Evolutionary conservation across 768 basidiomycete genomes (phyloP).

Genomic region (Epithele typhae): DNA sequence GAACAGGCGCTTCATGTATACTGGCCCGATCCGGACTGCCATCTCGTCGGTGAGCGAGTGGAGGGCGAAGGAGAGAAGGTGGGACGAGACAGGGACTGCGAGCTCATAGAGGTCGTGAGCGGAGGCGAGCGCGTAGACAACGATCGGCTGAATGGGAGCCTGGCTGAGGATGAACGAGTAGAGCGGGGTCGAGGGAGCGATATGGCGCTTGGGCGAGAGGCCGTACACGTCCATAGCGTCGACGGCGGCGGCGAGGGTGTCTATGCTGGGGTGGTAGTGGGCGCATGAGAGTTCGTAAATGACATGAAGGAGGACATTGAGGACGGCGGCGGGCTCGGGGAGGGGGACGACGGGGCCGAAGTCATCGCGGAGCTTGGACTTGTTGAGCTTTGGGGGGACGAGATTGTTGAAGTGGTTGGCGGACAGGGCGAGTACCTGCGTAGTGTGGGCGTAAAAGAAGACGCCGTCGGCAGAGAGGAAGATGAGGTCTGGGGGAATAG

Average conservation of each 20-base stretch:
- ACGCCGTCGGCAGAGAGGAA: constrained; percentile 72
- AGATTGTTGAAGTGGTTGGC: constrained; percentile 59
- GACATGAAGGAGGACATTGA: constrained; percentile 72
- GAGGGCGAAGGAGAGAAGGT: constrained; percentile 69
- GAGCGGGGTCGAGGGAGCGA: constrained; percentile 51
- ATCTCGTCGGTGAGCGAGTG: constrained; percentile 66
- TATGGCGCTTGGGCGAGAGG: constrained; percentile 42
- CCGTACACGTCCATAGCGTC: constrained; percentile 58
- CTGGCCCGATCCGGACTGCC: constrained; percentile 64
- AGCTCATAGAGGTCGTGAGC: constrained; percentile 64
- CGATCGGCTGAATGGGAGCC: constrained; percentile 64
- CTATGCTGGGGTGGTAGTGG: constrained; percentile 68
- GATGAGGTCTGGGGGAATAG: constrained; percentile 57
- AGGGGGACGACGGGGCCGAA: constrained; percentile 53
- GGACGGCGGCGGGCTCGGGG: constrained; percentile 52
- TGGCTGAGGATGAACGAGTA: constrained; percentile 59
- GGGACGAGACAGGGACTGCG: constrained; percentile 70
- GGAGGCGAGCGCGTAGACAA: constrained; percentile 70
- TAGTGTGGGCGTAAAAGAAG: constrained; percentile 77
- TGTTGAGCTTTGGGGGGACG: constrained; percentile 37
- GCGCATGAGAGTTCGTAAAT: constrained; percentile 70
- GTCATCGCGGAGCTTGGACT: constrained; percentile 32
- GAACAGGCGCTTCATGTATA: constrained; percentile 77
- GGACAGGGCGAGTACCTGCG: constrained; percentile 55
- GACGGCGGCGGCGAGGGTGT: constrained; percentile 53